phyloP scores from a whole-genome alignment of 768 basidiomycete genomes.

The Lentinula boryana region DNA sequence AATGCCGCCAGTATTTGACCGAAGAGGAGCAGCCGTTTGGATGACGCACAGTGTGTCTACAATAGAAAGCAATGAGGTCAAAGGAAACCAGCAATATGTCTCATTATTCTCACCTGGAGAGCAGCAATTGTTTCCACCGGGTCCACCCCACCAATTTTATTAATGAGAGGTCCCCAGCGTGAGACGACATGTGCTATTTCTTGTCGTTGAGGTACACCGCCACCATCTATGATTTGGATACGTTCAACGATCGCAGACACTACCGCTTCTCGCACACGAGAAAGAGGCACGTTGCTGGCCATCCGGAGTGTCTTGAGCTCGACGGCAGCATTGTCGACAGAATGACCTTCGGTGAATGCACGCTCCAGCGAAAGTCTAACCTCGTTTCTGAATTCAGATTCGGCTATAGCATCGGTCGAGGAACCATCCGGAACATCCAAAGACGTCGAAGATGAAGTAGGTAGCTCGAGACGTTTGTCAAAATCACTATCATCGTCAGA shows the following conservation, averaged over 20 bases:
- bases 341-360: conserved; percentile 88
- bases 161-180: conserved; percentile 81
- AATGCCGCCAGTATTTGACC: conserved; percentile 79
- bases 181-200: conserved; percentile 58
- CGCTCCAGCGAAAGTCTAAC: conserved; percentile 84
- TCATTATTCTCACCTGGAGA: conserved; percentile 56
- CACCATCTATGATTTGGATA: conserved; percentile 56
- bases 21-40: conserved; percentile 65
- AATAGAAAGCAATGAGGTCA: neutral
- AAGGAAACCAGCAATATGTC: neutral
- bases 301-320: conserved; percentile 96
- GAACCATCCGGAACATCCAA: conserved; percentile 31
- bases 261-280: conserved; percentile 85
- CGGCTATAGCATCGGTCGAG: conserved; percentile 36
- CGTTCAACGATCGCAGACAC: conserved; percentile 75
- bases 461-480: conserved; percentile 25
- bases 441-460: conserved; percentile 44
- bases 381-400: conserved; percentile 70
- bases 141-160: conserved; percentile 78
- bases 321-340: conserved; percentile 87
- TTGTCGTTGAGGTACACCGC: conserved; percentile 51
- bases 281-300: conserved; percentile 89
- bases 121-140: conserved; percentile 72
- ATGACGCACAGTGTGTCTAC: conserved; percentile 49
- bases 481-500: conserved; percentile 36